Evolutionary conservation across 2,329 filamentous ascomycete species (phyloP).

Genomic region (Cladophialophora bantiana): DNA sequence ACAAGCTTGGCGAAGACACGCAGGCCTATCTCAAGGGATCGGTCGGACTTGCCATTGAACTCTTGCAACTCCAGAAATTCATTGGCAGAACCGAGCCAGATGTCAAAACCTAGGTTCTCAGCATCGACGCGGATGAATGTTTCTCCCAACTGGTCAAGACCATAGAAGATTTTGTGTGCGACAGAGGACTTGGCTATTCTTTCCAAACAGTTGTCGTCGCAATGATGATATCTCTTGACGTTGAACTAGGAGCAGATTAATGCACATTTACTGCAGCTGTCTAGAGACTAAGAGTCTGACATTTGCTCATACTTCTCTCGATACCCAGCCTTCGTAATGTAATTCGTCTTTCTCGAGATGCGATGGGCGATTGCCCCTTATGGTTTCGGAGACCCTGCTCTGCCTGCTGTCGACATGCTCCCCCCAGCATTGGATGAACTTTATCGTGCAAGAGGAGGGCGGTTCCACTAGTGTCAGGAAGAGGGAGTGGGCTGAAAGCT

Average conservation of each 20-base stretch:
- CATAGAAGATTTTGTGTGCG: not conserved
- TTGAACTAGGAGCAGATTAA: not conserved
- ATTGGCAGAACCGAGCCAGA: conserved; percentile 92
- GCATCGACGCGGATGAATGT: conserved; percentile 7
- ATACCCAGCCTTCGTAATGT: not conserved
- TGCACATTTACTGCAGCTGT: not conserved
- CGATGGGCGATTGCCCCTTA: not conserved
- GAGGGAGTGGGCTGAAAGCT: no score
- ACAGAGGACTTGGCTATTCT: not conserved
- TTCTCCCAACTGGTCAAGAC: not conserved
- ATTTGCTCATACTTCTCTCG: not conserved
- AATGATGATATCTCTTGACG: not conserved
- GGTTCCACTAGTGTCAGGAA: no score
- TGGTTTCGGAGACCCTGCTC: not conserved
- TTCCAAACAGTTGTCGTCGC: not conserved
- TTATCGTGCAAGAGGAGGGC: no score
- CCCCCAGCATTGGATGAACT: not conserved
- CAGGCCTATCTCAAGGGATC: conserved; percentile 94
- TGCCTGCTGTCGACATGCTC: not conserved
- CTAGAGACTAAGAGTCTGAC: not conserved
- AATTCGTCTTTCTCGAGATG: not conserved
- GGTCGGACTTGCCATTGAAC: conserved; percentile 80
- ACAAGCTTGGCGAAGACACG: conserved; percentile 79
- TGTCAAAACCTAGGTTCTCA: conserved; percentile 79
- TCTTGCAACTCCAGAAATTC: conserved; percentile 93